Base-by-base conservation (phyloP, 1,139 yeast genomes). In the Suhomyces atakaporum region DNA sequence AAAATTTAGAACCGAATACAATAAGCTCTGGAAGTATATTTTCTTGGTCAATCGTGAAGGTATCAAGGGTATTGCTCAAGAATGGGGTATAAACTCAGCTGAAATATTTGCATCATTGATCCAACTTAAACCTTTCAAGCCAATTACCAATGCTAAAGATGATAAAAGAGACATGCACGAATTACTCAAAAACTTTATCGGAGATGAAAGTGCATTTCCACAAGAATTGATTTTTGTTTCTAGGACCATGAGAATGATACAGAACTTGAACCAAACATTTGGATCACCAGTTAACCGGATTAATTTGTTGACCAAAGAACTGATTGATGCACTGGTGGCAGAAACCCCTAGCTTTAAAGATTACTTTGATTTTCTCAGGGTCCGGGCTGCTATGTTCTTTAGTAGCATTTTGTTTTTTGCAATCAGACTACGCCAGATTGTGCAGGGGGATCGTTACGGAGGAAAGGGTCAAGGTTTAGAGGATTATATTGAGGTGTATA, bases 251-350 rank as follows among this genome's bases (percentile, higher is more conserved):
- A 64, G 90, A 40, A 83, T 84, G 66, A 73, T 85, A 37, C 92
- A 84, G 55, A 81, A 80, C 25, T 60, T 82, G 47, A 85, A 85
- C 54, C 78, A 77, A 46, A 64, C 63, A 36, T 77, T 77, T 55
- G 88, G 84, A 3, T 77, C 87, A 14, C 92, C 92, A 0, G 84
- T 84, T 12, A 85, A 85, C 53, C 66, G 94, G 38, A 63, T 85
- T 47, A 79, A 80, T 42, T 54, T 81, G 29, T 65, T 85, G 43
- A 85, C 87, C 1, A 56, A 60, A 22, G 77, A 77, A 41, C 84
- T 86, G 43, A 51, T 69, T 5, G 49, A 53, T 38, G 49, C 61
- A n/a, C 50, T 51, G 42, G 42, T 43, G 3, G 20, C 35, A 18
- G 40, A 46, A 10, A 31, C 39, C 46, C 21, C 40, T 54, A 52